These are phyloP conservation scores for Drechslera avenae DNA, from an alignment of 2,329 filamentous ascomycete species.

Conservation along the genomic window DNA sequence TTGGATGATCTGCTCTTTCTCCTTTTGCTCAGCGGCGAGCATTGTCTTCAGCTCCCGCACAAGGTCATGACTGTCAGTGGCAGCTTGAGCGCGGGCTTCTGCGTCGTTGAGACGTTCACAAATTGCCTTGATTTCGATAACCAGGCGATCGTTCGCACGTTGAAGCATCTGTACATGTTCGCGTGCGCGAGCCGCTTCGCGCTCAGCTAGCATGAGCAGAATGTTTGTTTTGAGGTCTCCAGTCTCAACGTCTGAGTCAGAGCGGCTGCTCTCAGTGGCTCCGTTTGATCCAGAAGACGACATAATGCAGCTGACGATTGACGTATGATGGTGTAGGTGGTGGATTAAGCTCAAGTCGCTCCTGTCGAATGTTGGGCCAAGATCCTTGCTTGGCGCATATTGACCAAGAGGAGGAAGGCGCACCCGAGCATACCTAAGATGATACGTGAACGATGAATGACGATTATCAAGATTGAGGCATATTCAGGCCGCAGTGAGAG, in stretches of 20 bases:
- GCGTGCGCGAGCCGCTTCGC: neutral
- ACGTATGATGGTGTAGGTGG: neutral
- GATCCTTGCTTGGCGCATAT: slow-evolving; percentile 3
- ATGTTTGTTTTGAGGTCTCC: neutral
- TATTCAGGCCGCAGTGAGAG: neutral
- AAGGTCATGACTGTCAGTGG: neutral
- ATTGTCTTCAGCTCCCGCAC: neutral
- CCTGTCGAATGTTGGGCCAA: neutral
- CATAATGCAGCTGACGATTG: neutral
- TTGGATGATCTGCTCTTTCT: neutral
- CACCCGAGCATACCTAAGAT: neutral
- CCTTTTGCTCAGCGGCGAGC: neutral
- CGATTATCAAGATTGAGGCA: neutral
- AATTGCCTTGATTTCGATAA: neutral
- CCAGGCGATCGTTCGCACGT: neutral
- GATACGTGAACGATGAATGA: neutral
- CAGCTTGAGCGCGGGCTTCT: neutral
- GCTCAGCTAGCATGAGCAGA: neutral
- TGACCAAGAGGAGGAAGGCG: neutral
- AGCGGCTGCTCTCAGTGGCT: neutral
- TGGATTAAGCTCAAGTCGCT: neutral
- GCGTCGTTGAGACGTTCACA: neutral
- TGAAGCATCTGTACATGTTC: neutral
- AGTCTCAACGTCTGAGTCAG: neutral
- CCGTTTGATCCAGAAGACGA: neutral